A percentile compares a stretch with the other conserved stretches of the same genome.
Evolutionary conservation across 1,284 basidiomycete genomes (phyloP).

Genomic region (Leccinum griseonigrum): DNA sequence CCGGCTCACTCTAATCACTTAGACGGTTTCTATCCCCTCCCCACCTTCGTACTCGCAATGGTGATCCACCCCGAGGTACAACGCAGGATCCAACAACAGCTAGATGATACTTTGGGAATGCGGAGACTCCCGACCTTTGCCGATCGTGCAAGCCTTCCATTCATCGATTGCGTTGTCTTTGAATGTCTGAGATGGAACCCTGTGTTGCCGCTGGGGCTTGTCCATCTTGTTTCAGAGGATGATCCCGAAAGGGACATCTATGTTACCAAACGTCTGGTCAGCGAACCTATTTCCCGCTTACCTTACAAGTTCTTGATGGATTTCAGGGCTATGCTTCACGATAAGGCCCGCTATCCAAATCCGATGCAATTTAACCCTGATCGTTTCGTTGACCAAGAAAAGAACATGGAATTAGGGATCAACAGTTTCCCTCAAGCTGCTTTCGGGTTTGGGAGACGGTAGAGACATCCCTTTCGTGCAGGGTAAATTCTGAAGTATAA

Average conservation of each 20-base stretch:
- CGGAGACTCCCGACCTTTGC: constrained; percentile 37
- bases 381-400: constrained; percentile 22
- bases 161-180: constrained; percentile 38
- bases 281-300: constrained; percentile 4
- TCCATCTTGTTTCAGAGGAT: constrained; percentile 37
- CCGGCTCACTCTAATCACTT: constrained; percentile 3
- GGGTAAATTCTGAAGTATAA: neutral
- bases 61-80: constrained; percentile 38
- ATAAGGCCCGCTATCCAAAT: constrained; percentile 22
- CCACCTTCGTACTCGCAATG: constrained; percentile 40
- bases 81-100: constrained; percentile 34
- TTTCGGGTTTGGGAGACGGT: constrained; percentile 46
- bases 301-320: constrained; percentile 4
- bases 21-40: constrained; percentile 18
- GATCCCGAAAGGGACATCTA: constrained; percentile 44
- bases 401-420: constrained; percentile 22
- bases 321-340: constrained; percentile 30
- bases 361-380: constrained; percentile 23
- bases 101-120: constrained; percentile 32
- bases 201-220: constrained; percentile 40
- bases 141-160: constrained; percentile 37
- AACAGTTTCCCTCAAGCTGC: constrained; percentile 34
- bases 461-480: constrained; percentile 3
- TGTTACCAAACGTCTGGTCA: constrained; percentile 44
- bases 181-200: constrained; percentile 46